Percentiles rank a stretch among this genome's conserved stretches.
These are phyloP conservation scores for Lasiodiplodia citricola DNA, from an alignment of 2,329 filamentous ascomycete genomes.

Conservation along the genomic window DNA sequence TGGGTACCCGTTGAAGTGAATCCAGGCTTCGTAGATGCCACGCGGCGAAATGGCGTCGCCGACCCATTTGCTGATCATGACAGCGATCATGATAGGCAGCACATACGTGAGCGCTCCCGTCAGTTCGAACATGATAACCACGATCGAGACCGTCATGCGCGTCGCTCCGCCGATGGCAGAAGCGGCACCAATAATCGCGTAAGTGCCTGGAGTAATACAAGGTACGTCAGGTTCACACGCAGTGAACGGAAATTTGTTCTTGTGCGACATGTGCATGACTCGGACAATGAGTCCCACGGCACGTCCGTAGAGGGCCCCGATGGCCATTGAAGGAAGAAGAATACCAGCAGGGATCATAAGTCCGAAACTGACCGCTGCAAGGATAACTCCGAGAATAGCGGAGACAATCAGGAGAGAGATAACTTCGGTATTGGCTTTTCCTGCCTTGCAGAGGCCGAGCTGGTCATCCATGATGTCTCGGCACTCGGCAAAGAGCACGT, in stretches of 20 bases:
- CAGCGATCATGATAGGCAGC: slow-evolving; percentile 97
- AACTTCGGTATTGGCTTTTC: slow-evolving; percentile 79
- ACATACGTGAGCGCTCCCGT: slow-evolving; percentile 96
- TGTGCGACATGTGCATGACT: slow-evolving; percentile 81
- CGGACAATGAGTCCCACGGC: slow-evolving; percentile 89
- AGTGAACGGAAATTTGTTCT: slow-evolving; percentile 76
- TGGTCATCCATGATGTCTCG: slow-evolving; percentile 80
- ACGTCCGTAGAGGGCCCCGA: slow-evolving; percentile 87
- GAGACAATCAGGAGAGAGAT: slow-evolving; percentile 84
- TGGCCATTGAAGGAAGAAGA: slow-evolving; percentile 93
- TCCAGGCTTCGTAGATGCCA: slow-evolving; percentile 98
- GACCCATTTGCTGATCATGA: slow-evolving; percentile 98
- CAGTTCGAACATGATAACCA: slow-evolving; percentile 99
- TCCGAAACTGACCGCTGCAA: slow-evolving; percentile 89
- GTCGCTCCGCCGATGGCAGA: slow-evolving; percentile 94
- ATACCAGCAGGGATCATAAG: slow-evolving; percentile 94
- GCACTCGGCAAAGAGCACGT: slow-evolving; percentile 91
- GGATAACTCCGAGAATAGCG: slow-evolving; percentile 79
- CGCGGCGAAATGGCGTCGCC: slow-evolving; percentile 91
- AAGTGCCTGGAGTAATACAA: slow-evolving; percentile 92
- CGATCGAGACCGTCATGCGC: slow-evolving; percentile 95
- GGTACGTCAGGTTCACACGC: slow-evolving; percentile 83
- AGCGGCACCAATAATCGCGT: slow-evolving; percentile 94
- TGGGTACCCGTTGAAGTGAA: slow-evolving; percentile 92
- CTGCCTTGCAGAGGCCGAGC: slow-evolving; percentile 88